A percentile compares a stretch with the other conserved stretches of the same genome.
phyloP scores from a whole-genome alignment of 139 green algal genomes.

The Picochlorum sp. region DNA sequence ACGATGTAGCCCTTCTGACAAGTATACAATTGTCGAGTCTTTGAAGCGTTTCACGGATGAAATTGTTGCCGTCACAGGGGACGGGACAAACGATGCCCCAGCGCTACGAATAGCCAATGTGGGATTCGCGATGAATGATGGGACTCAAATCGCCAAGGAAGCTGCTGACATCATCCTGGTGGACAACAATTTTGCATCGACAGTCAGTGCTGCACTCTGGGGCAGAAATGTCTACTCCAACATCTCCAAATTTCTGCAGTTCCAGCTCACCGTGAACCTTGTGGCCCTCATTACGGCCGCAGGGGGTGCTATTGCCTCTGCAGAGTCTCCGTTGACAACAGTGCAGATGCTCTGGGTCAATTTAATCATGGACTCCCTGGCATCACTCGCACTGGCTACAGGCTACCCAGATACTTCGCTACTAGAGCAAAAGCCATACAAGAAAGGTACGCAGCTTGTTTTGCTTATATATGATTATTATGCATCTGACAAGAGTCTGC shows the following conservation, averaged over 20 bases:
- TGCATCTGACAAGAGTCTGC: not conserved
- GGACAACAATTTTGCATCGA: conserved; percentile 79
- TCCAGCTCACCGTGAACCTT: conserved; percentile 77
- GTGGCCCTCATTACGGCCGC: conserved; percentile 58
- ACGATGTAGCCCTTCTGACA: conserved; percentile 83
- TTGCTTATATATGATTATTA: not conserved
- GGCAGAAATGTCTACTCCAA: conserved; percentile 76
- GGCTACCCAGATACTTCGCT: conserved; percentile 57
- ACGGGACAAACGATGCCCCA: conserved; percentile 88
- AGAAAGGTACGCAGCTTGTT: conserved; percentile 17
- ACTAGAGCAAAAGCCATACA: conserved; percentile 55
- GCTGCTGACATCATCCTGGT: conserved; percentile 86
- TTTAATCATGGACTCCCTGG: conserved; percentile 86
- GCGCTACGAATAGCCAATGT: conserved; percentile 75
- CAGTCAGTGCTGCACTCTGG: conserved; percentile 77
- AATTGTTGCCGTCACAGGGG: conserved; percentile 51
- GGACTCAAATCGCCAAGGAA: conserved; percentile 73
- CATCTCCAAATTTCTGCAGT: conserved; percentile 79
- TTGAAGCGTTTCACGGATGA: conserved; percentile 22
- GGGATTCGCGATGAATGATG: conserved; percentile 76
- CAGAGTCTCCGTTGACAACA: conserved; percentile 50
- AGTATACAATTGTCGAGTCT: conserved; percentile 71
- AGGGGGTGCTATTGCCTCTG: conserved; percentile 50
- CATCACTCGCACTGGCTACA: conserved; percentile 69
- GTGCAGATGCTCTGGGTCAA: conserved; percentile 87